Evolutionary conservation across 106 monocot species (phyloP), one percentile per base, ranked within the genome.

Genomic region (Platanthera zijinensis): DNA sequence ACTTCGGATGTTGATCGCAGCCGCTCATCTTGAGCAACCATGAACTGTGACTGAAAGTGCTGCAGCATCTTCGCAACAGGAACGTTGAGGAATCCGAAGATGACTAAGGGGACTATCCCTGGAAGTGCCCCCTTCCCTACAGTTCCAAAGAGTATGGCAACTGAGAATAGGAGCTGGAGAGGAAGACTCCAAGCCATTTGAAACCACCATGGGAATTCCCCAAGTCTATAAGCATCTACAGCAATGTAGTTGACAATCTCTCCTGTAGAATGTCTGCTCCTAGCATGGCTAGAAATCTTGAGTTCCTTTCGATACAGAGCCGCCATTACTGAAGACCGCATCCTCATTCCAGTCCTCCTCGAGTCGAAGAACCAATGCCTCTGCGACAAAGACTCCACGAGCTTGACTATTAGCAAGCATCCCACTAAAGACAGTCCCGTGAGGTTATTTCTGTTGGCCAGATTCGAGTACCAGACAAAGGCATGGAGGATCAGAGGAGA

Each of bases 181-280:
- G 81, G 80, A 67, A 80, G 75, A 21, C 77, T 87, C 90, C 90
- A 90, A n/a, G 84, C 77, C 83, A 80, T 83, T 51, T 90, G 90
- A 69, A 94, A 82, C 94, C 94, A 94, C 81, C 78, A 84, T 0
- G 83, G 86, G 53, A 86, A 86, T n/a, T 94, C 94, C 0, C 90
- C 94, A 18, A 94, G 80, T 52, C 90, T 81, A 74, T 94, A 94
- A 0, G 88, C 94, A 82, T 94, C 94, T 5, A 94, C 90, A 9
- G 86, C 86, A 48, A 94, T 85, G 74, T 94, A 90, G 75, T 86
- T 88, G 5, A 87, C 83, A 68, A 94, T 87, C 77, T 94, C 94
- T 1, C 94, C 90, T 7, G 88, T 57, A 13, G 94, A 83, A 69
- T 94, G 90, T 8, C 74, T 75, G 47, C 50, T 72, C 71, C 84